Base-by-base conservation (phyloP, 768 basidiomycete genomes). In the Psilocybe cyanescens region DNA sequence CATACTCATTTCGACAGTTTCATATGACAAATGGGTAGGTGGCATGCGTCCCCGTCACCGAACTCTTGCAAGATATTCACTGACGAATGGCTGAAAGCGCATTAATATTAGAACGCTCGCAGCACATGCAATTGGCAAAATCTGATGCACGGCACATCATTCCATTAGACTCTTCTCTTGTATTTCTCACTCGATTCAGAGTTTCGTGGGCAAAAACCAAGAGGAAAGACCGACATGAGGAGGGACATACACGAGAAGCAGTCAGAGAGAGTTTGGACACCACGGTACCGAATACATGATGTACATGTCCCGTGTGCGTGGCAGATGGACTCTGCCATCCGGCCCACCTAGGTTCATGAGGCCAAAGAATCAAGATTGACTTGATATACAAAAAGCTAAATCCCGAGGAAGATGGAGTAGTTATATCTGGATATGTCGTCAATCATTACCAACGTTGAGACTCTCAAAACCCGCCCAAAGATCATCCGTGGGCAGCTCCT, bases 381-480 rank as follows among this genome's bases (percentile, higher is more conserved):
- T 54, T 49, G 59, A 37, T 46, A 41, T 39, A 60, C 33, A 35
- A 60, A 44, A 48, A 33, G 46, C 12, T 28, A 49, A 39, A 45
- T 47, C 46, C 53, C 35, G 33, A 49, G 45, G 44, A 31, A 48
- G n/a, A 57, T 57, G 50, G 19, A 17, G 58, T 60, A 48, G 33
- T 44, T 52, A 45, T 57, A 37, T 49, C 28, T n/a, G 44, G 47
- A n/a, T 30, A 47, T 9, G 44, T 44, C 31, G 31, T 63, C 52
- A 65, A 59, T 65, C 69, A 9, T 49, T 39, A n/a, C 53, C 56
- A 49, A 68, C 59, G 30, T 68, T 58, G 24, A 71, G 58, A 17
- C 30, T 59, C 52, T 70, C 67, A 49, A 71, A 71, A 9, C 60
- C 64, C 39, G 58, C 57, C 70, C 68, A 71, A n/a, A 70, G 55